phyloP scores from a whole-genome alignment of 805 yeast species.

The Lipomyces spencermartinsiae region DNA sequence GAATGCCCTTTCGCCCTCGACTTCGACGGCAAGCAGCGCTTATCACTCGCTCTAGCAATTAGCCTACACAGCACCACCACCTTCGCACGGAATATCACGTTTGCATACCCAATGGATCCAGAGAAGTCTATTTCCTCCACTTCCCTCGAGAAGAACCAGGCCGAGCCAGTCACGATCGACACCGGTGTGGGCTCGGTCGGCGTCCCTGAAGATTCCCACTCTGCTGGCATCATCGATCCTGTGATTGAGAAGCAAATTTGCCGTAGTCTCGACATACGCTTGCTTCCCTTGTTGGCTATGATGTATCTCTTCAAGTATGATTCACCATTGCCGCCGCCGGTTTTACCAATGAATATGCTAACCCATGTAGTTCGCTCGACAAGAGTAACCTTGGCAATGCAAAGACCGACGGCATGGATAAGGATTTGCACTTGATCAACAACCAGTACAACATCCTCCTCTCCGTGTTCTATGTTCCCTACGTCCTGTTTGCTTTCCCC shows the following conservation, averaged over 20 bases:
- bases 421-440: constrained; percentile 50
- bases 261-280: constrained; percentile 52
- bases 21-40: no score
- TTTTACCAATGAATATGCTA: background rate
- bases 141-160: background rate
- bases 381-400: background rate
- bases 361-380: background rate
- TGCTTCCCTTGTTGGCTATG: constrained; percentile 53
- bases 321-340: constrained; percentile 38
- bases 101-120: background rate
- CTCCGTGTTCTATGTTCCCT: constrained; percentile 54
- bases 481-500: constrained; percentile 54
- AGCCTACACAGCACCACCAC: no score
- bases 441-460: constrained; percentile 54
- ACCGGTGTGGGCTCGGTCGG: background rate
- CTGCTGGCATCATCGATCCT: constrained; percentile 3
- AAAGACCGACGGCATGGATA: constrained; percentile 7
- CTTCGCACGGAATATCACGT: no score
- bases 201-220: background rate
- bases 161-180: background rate
- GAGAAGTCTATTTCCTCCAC: background rate
- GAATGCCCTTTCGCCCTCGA: no score
- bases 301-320: constrained; percentile 51
- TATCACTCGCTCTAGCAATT: no score
- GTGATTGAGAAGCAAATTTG: constrained; percentile 2